Conservation (phyloP, 2,329 filamentous ascomycete species). For the Talaromyces amestolkiae region DNA sequence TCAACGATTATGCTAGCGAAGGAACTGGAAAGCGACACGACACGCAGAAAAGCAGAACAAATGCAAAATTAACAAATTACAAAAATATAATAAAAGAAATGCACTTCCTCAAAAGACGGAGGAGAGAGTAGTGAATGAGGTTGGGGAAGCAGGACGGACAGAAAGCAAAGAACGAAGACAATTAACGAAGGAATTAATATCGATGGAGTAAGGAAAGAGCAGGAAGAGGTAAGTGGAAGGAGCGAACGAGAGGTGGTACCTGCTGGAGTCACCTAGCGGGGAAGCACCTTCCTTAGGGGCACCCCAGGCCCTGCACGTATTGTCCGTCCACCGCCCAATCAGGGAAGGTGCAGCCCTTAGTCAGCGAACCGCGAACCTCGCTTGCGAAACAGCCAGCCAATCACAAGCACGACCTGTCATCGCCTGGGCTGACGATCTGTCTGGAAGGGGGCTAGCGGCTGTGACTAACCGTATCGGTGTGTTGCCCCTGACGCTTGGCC, state of each 20-base stretch:
- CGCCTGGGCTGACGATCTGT: not conserved
- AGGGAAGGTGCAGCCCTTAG: not conserved
- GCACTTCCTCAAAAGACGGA: not conserved
- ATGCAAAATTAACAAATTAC: not conserved
- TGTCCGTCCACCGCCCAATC: not conserved
- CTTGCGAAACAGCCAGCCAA: not conserved
- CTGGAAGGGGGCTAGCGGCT: not conserved
- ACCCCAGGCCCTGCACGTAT: not conserved
- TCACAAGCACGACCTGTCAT: not conserved
- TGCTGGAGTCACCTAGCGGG: not conserved
- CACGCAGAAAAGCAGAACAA: not conserved
- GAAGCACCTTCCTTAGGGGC: not conserved
- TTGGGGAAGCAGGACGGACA: not conserved
- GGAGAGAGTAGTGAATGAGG: not conserved
- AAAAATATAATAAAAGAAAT: not conserved
- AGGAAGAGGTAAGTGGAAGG: not conserved
- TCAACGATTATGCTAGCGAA: not conserved
- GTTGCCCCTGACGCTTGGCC: conserved; percentile 1
- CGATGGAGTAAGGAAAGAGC: conserved; percentile 7
- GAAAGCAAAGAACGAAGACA: not conserved
- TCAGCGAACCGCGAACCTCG: not conserved
- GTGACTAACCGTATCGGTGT: not conserved
- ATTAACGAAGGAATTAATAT: not conserved
- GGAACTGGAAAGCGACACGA: not conserved
- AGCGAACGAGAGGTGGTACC: not conserved